Evolutionary conservation across 2,329 filamentous ascomycete genomes (phyloP).

Genomic region (Didymella arachidicola): DNA sequence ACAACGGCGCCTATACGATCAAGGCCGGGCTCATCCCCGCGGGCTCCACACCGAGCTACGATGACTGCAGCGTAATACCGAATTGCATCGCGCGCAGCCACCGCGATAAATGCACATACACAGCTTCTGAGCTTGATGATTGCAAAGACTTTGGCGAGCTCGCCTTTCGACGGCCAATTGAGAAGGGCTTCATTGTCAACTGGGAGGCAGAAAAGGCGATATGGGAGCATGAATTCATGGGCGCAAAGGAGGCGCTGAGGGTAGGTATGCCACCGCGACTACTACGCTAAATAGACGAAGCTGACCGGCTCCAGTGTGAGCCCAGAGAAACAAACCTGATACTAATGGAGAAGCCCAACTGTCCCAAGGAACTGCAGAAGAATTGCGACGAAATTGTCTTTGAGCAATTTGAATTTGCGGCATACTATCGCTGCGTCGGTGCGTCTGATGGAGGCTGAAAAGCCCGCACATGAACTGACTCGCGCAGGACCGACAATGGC

Average conservation of each 20-base stretch:
- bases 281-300: not conserved
- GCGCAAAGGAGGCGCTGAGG: constrained; percentile 70
- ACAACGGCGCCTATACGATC: constrained; percentile 91
- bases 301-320: constrained; percentile 63
- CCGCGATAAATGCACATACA: constrained; percentile 78
- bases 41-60: constrained; percentile 41
- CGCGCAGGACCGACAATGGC: constrained; percentile 73
- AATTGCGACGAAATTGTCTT: constrained; percentile 97
- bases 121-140: constrained; percentile 77
- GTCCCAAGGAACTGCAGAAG: constrained; percentile 78
- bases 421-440: constrained; percentile 81
- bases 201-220: constrained; percentile 97
- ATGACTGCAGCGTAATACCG: constrained; percentile 73
- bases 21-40: constrained; percentile 78
- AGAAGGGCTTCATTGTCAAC: constrained; percentile 93
- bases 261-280: constrained; percentile 40
- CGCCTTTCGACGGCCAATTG: constrained; percentile 84
- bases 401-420: constrained; percentile 93
- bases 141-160: constrained; percentile 92
- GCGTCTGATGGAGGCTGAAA: constrained; percentile 8
- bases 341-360: constrained; percentile 85
- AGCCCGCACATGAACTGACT: constrained; percentile 4
- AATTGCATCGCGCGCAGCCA: constrained; percentile 86
- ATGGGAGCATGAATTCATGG: constrained; percentile 89
- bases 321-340: constrained; percentile 83